These are phyloP conservation scores for Citeromyces hawaiiensis DNA, from an alignment of 1,139 yeast species.

Conservation along the genomic window DNA sequence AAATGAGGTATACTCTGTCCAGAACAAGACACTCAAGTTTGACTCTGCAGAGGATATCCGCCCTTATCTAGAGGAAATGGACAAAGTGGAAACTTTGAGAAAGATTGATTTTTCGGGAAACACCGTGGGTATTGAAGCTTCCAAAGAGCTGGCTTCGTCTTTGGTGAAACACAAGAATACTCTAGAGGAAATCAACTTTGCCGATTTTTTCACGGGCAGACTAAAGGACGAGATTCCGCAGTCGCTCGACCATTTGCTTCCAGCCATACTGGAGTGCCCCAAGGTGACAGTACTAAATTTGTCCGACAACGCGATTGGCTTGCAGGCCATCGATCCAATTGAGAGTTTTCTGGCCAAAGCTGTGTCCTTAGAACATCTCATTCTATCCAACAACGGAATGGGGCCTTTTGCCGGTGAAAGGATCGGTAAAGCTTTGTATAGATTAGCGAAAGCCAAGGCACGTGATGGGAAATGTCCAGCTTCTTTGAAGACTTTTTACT, in stretches of 20 bases:
- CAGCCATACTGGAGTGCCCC: slow-evolving; percentile 57
- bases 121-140: slow-evolving; percentile 87
- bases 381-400: slow-evolving; percentile 88
- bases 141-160: slow-evolving; percentile 55
- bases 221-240: slow-evolving; percentile 89
- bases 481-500: slow-evolving; percentile 67
- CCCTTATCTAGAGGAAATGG: slow-evolving; percentile 45
- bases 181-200: slow-evolving; percentile 59
- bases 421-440: slow-evolving; percentile 74
- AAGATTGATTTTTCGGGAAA: slow-evolving; percentile 81
- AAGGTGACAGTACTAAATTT: slow-evolving; percentile 64
- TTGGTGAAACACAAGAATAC: slow-evolving; percentile 33
- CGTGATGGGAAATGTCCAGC: slow-evolving; percentile 22
- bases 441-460: slow-evolving; percentile 54
- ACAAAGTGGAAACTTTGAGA: slow-evolving; percentile 24
- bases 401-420: slow-evolving; percentile 97
- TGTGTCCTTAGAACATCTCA: slow-evolving; percentile 68
- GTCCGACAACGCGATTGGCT: slow-evolving; percentile 93
- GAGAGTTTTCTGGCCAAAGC: slow-evolving; percentile 70
- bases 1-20: slow-evolving; percentile 31
- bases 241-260: slow-evolving; percentile 59
- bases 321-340: slow-evolving; percentile 85
- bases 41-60: slow-evolving; percentile 62
- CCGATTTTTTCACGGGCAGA: slow-evolving; percentile 91
- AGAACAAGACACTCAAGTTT: slow-evolving; percentile 69